phyloP scores from a whole-genome alignment of 1,284 basidiomycete species.

The Fomitopsis palustris region DNA sequence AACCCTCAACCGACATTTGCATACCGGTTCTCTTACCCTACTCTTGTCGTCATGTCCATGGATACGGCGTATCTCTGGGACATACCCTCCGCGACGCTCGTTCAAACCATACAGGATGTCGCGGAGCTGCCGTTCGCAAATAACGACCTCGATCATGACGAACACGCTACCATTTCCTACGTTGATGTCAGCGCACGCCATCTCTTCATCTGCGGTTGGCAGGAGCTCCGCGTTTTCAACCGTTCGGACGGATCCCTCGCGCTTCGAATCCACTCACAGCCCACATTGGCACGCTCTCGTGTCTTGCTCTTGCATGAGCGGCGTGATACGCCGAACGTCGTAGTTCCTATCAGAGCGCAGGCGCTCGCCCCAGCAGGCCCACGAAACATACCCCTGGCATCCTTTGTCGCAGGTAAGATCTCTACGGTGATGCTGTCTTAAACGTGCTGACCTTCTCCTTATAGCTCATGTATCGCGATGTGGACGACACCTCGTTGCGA shows the following conservation, averaged over 20 bases:
- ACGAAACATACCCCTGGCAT: neutral
- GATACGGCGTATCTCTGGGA: constrained; percentile 57
- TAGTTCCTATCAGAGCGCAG: neutral
- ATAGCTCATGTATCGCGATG: constrained; percentile 59
- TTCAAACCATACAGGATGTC: constrained; percentile 43
- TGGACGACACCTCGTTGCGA: constrained; percentile 50
- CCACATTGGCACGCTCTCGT: constrained; percentile 22
- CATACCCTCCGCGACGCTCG: constrained; percentile 42
- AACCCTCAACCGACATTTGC: constrained; percentile 47
- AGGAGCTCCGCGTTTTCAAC: constrained; percentile 49
- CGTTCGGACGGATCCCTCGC: constrained; percentile 42
- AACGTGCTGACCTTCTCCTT: neutral
- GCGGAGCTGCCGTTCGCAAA: constrained; percentile 27
- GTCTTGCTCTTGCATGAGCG: neutral
- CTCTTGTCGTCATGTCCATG: constrained; percentile 45
- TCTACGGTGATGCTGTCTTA: neutral
- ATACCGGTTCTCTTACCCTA: constrained; percentile 67
- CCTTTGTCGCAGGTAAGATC: constrained; percentile 26
- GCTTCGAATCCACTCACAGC: constrained; percentile 36
- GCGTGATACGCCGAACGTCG: neutral
- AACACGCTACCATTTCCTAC: constrained; percentile 39
- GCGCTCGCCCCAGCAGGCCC: neutral
- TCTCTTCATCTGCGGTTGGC: constrained; percentile 55
- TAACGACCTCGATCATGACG: constrained; percentile 30
- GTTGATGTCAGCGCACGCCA: constrained; percentile 61